Conservation (phyloP, 2,329 filamentous ascomycete species). For the Colletotrichum agaves region DNA sequence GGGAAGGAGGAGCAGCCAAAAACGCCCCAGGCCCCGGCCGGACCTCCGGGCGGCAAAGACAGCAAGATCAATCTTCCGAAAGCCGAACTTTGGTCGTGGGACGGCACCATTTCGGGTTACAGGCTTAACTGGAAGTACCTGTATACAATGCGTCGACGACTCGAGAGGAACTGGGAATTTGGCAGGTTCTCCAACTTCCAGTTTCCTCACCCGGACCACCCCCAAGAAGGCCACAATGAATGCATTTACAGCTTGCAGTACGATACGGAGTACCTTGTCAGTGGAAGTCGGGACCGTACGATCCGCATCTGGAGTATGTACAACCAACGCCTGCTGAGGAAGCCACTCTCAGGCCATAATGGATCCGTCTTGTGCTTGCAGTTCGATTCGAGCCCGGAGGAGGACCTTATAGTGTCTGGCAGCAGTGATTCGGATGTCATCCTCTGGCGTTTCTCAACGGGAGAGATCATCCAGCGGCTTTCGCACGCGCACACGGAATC, state of each 20-base stretch:
- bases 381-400: slow-evolving; percentile 87
- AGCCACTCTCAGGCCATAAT: slow-evolving; percentile 79
- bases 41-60: slow-evolving; percentile 40
- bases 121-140: slow-evolving; percentile 93
- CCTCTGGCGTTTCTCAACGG: slow-evolving; percentile 93
- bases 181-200: slow-evolving; percentile 88
- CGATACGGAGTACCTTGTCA: slow-evolving; percentile 85
- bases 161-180: slow-evolving; percentile 92
- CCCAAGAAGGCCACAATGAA: slow-evolving; percentile 86
- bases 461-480: slow-evolving; percentile 81
- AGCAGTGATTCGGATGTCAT: slow-evolving; percentile 94
- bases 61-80: slow-evolving; percentile 46
- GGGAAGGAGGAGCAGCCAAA: slow-evolving; percentile 45
- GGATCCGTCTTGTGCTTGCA: slow-evolving; percentile 95
- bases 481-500: slow-evolving; percentile 85
- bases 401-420: slow-evolving; percentile 94
- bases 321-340: slow-evolving; percentile 78
- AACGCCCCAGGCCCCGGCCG: slow-evolving; percentile 44
- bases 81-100: slow-evolving; percentile 64
- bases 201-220: slow-evolving; percentile 83
- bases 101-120: slow-evolving; percentile 57
- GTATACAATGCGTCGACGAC: slow-evolving; percentile 84
- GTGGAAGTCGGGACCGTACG: slow-evolving; percentile 88
- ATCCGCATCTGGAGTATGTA: slow-evolving; percentile 92
- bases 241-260: slow-evolving; percentile 97